Base-by-base conservation (phyloP, 73 alveolate species). In the Tetrahymena malaccensis region DNA sequence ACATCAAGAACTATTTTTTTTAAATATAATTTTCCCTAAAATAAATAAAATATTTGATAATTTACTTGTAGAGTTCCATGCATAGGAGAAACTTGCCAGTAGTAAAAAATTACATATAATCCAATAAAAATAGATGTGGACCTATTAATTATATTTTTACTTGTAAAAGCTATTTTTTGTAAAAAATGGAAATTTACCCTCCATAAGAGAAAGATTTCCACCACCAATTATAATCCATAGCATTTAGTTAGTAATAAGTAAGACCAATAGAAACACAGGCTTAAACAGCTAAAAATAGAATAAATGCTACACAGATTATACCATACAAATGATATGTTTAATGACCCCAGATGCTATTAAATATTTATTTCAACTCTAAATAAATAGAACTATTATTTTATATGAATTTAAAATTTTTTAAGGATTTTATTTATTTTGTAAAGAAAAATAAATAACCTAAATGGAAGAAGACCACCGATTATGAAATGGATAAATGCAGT, bases 161-260 rank as follows among this genome's bases (percentile, higher is more conserved):
- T 57, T 7, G 1, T 19, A 8, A 19, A 70, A 70, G 8, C 22
- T 0, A 10, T n/a, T 27, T 57, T 22, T 33, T n/a, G 4, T 12
- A 70, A 27, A n/a, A 12, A 70, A 70, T n/a, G 9, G 25, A 13
- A 70, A 27, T 70, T n/a, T 70, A 70, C 85, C 97, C 97, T 34
- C 97, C 97, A 95, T 95, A 85, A 11, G 94, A 34, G 94, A 95
- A 89, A 25, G 94, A 95, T 89, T 83, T 50, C 97, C 97, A 95
- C 84, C 94, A 55, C 97, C 97, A 95, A 44, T 89, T 95, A 44
- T 95, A 95, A 95, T 95, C 94, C 50, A 55, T 58, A n/a, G 85
- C 35, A 89, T 95, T 93, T n/a, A 95, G 93, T 21, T 95, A 55
- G 34, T 43, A 33, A 38, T 95, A 95, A 19, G 97, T 95, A 43